These are phyloP conservation scores for Kuraishia piskuri DNA, from an alignment of 805 yeast species.

Conservation along the genomic window DNA sequence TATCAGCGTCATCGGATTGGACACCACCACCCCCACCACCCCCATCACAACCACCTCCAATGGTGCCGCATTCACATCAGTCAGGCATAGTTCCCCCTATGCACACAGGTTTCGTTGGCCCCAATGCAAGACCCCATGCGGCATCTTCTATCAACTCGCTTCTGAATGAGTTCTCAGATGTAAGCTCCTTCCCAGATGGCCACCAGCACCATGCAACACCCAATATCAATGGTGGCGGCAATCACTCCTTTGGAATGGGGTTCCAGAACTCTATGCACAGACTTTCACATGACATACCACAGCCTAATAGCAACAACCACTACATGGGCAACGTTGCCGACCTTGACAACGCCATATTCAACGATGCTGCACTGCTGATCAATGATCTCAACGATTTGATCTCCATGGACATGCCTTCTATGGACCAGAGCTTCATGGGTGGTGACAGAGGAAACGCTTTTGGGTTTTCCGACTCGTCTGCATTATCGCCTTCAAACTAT, in stretches of 20 bases:
- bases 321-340: constrained; percentile 7
- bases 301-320: background rate
- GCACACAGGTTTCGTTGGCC: background rate
- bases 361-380: constrained; percentile 26
- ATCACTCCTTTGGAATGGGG: background rate
- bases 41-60: background rate
- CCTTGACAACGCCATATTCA: constrained; percentile 20
- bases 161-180: background rate
- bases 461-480: constrained; percentile 1
- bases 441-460: background rate
- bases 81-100: background rate
- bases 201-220: background rate
- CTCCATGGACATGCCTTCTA: constrained; percentile 2
- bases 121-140: background rate
- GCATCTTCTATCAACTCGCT: background rate
- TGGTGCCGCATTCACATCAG: background rate
- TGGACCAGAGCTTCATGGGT: background rate
- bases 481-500: constrained; percentile 15
- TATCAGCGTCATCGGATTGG: background rate
- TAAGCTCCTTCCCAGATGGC: background rate
- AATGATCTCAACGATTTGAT: constrained; percentile 26
- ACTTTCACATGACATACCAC: background rate
- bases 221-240: background rate
- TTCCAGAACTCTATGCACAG: background rate
- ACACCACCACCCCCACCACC: background rate